Base-by-base conservation (phyloP, 305 asterid genomes). In the Solanum hybrid region DNA sequence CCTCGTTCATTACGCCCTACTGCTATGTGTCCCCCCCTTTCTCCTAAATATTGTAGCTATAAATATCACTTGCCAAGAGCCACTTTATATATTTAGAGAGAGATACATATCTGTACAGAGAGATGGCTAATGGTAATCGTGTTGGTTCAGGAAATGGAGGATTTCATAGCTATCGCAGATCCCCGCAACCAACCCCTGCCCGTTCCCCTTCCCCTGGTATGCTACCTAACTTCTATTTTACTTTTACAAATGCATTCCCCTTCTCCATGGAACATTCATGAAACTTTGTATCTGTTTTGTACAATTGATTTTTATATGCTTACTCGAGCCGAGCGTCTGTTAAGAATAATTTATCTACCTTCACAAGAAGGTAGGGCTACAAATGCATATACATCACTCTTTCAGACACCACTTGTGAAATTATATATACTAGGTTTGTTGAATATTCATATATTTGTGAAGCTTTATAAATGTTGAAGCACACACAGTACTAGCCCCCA, bases 1-100 rank as follows among this genome's bases (percentile, higher is more conserved):
- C 91, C 94, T 93, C 91, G 95, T 94, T 93, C 93, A 73, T 93
- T 72, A 93, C 94, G 94, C 94, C 94, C 27, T 79, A 6, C 36
- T 38, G 92, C 94, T 95, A 93, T 94, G 94, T 93, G 93, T 26
- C 5, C 84, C 11, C 10, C 27, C 27, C 27, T 4, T 22, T 8
- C 71, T 7, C 72, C 5, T 51, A 51, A 16, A 6, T 51, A 16
- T 51, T 51, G 27, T 64, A 8, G 72, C 27, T 38, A 80, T 81
- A 81, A 40, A 81, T 81, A 42, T 26, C 8, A 71, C 78, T 71
- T 26, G 34, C 35, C 78, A 71, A 26, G 77, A 26, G 78, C 20
- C 78, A 71, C 10, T 71, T 5, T 11, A 11, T 24, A 22, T 1
- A 71, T 11, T 24, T 71, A 71, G 31, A 24, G 31, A 71, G 31